Evolutionary conservation across 225 moss, liverwort and hornwort species (phyloP), one percentile per base, ranked within the genome.

Genomic region (Marchantia polymorpha): DNA sequence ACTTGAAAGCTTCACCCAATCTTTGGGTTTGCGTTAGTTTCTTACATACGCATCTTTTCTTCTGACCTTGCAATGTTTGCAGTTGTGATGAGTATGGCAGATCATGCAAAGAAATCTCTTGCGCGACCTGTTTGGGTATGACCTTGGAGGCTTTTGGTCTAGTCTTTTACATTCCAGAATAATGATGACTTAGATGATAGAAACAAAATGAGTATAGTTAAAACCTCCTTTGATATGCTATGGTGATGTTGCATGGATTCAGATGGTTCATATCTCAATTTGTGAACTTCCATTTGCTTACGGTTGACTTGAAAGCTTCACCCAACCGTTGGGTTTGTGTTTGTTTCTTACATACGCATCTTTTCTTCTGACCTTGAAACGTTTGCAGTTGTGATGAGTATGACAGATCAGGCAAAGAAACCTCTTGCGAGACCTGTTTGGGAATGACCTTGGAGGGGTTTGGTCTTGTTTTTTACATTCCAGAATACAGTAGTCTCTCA

Each of bases 41-140:
- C n/a, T n/a, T n/a, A n/a, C n/a, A n/a, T n/a, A n/a, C n/a, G n/a
- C n/a, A n/a, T n/a, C n/a, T n/a, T n/a, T n/a, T n/a, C n/a, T n/a
- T n/a, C 83, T 39, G 59, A 75, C 30, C 39, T 17, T 59, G 31
- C 16, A 14, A 8, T 1, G 17, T 13, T 58, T 64, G 64, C 85
- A 96, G 96, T 96, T 85, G 97, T 90, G 19, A 77, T 97, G 93
- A 93, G 97, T 78, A 94, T 94, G 92, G 97, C 91, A 72, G 93
- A 97, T 88, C 94, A 94, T 86, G 97, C 97, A 56, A 89, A 92
- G 17, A 97, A 97, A 82, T 94, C 97, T 78, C 89, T 97, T 39
- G 93, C 94, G 52, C 92, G 97, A 70, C 97, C 97, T 51, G 83
- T 97, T 39, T 81, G 91, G 87, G 96, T 94, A 92, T 66, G 77